Base-by-base conservation (phyloP, 108 stramenopile genomes). In the Asterionellopsis glacialis region DNA sequence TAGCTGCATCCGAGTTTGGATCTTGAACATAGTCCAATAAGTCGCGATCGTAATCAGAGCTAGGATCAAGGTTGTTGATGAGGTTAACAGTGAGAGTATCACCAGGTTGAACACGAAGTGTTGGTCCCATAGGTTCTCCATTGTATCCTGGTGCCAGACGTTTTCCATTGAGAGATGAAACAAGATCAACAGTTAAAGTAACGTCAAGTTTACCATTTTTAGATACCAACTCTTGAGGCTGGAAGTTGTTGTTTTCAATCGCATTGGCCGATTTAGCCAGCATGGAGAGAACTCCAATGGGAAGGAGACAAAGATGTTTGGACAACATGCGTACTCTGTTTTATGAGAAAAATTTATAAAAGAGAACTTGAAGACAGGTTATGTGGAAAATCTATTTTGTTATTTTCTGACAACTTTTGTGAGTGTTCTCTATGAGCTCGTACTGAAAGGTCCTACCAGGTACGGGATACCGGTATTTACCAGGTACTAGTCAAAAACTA, bases 31-130 rank as follows among this genome's bases (percentile, higher is more conserved):
- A 60, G 21, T 41, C 27, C 15, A 38, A 44, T 2, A 60, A 27
- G 42, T 60, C 59, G 14, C 41, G 22, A 22, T 60, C 59, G n/a
- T 22, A 16, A n/a, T 0, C 24, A 41, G 59, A 45, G 24, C 18
- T 11, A 4, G 59, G 21, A 13, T 41, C 43, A 12, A 60, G 43
- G 42, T 44, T 60, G 44, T 60, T 60, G 42, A 18, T 25, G 22
- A 60, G 27, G 2, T 41, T 60, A 11, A 60, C 59, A 26, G 19
- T 47, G 19, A 60, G 22, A 43, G 45, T 47, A 45, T 60, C 59
- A 16, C 59, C 59, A 4, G 59, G 57, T 21, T 22, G 9, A 2
- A 60, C 59, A 11, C 41, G 13, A 11, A 60, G 43, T 19, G 59
- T 60, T 33, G 33, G 33, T 33, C 33, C 33, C 5, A 33, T 33